Evolutionary conservation across 768 basidiomycete genomes (phyloP).

Genomic region (Ephemerocybe angulata): DNA sequence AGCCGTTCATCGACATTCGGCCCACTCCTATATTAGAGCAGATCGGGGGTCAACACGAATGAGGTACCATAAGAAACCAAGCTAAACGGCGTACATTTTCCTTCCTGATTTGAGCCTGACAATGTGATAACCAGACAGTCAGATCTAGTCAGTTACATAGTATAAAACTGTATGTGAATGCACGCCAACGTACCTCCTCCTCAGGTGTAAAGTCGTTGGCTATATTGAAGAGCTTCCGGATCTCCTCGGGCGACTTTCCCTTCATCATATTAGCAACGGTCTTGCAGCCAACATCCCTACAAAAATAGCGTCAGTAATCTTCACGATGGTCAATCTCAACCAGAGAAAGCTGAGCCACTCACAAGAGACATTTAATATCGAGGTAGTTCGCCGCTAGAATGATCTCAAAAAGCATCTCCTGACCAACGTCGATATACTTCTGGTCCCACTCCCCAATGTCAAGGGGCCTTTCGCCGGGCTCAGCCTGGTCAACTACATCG

Average conservation of each 20-base stretch:
- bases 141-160: constrained; percentile 11
- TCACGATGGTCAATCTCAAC: not conserved
- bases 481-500: constrained; percentile 81
- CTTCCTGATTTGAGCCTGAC: constrained; percentile 95
- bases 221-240: constrained; percentile 96
- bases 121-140: constrained; percentile 3
- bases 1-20: constrained; percentile 73
- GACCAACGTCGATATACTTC: constrained; percentile 97
- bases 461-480: constrained; percentile 93
- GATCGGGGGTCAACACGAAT: constrained; percentile 19
- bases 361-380: constrained; percentile 98
- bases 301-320: not conserved
- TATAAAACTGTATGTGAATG: constrained; percentile 5
- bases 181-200: constrained; percentile 75
- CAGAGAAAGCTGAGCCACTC: constrained; percentile 27
- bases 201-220: constrained; percentile 98
- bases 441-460: constrained; percentile 99
- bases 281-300: constrained; percentile 95
- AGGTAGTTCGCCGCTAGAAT: constrained; percentile 99
- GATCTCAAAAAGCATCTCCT: constrained; percentile 99
- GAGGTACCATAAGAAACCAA: constrained; percentile 1
- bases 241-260: constrained; percentile 99
- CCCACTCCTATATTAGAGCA: constrained; percentile 69
- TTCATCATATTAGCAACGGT: constrained; percentile 99
- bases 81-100: constrained; percentile 76